Evolutionary conservation across 495 filamentous ascomycete species (phyloP), one percentile per base, ranked within the genome.

Genomic region (Annulohypoxylon moriforme): DNA sequence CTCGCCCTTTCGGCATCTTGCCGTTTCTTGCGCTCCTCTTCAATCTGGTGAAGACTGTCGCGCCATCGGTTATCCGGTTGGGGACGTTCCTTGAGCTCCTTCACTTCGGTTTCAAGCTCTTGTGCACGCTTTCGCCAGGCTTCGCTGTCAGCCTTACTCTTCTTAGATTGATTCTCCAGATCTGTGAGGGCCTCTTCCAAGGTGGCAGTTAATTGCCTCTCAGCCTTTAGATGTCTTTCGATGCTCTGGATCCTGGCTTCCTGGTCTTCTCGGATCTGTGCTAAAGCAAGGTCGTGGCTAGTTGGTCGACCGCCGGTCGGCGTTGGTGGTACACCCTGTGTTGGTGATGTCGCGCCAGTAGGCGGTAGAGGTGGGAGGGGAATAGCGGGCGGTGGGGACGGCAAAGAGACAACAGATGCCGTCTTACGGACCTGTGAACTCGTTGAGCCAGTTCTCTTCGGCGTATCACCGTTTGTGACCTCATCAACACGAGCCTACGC

Each of bases 141-240:
- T n/a, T 98, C 94, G 77, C 91, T 89, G 76, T 99, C 96, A 33
- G 83, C 81, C 84, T 94, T 96, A 80, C 91, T 87, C 82, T 93
- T 93, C 80, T 91, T 94, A 76, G 89, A 91, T 71, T 95, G 92
- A 53, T 87, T 83, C 80, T 99, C 96, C 16, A 98, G 90, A 75
- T 98, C 96, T 6, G 93, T 93, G 42, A 99, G 86, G 24, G 96
- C 96, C 81, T 98, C 95, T 77, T 99, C 96, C 33, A 99, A 86
- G 31, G 94, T 97, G 18, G 91, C 88, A 4, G 95, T 98, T 25
- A 99, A 89, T 76, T 98, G 95, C 78, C 97, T 97, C 84, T 99
- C 96, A 25, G 96, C 94, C 67, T 91, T 91, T 31, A 99, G 88
- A 77, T 98, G 94, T 84, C 97, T 97, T 84, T 98, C 96, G 69